Percentiles rank a stretch among this genome's conserved stretches.
These are phyloP conservation scores for Erythrophleum fordii DNA, from an alignment of 306 rosid species.

Conservation along the genomic window DNA sequence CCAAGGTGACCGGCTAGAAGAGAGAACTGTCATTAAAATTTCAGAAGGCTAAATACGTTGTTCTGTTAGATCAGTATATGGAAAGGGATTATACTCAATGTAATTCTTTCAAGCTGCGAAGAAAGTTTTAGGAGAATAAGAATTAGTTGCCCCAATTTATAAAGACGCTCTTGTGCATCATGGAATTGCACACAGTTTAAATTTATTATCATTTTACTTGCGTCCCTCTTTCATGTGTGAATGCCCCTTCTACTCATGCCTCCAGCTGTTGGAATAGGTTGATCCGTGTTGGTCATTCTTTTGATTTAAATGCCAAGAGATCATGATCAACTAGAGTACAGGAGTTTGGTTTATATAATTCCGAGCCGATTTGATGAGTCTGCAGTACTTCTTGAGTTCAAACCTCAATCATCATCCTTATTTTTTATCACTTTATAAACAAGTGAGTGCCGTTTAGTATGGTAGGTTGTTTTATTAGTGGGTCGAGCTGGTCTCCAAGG, in stretches of 20 bases:
- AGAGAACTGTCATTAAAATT: constrained; percentile 30
- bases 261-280: neutral
- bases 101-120: constrained; percentile 43
- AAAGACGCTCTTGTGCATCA: neutral
- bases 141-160: neutral
- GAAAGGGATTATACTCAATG: constrained; percentile 28
- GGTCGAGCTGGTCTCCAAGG: too few relatives aligned
- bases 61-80: constrained; percentile 32
- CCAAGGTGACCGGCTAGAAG: constrained; percentile 72
- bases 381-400: too few relatives aligned
- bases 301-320: neutral
- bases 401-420: too few relatives aligned
- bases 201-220: neutral
- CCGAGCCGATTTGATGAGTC: too few relatives aligned
- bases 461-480: too few relatives aligned
- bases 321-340: neutral
- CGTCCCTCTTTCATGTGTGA: neutral
- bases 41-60: constrained; percentile 39
- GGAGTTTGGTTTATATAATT: too few relatives aligned
- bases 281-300: neutral
- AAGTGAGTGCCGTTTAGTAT: too few relatives aligned
- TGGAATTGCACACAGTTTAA: neutral
- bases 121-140: constrained; percentile 38
- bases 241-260: neutral
- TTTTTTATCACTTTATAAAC: too few relatives aligned